A percentile compares a stretch with the other conserved stretches of the same genome.
Evolutionary conservation across 257 asterid species (phyloP).

Genomic region (Lavandula angustifolia): DNA sequence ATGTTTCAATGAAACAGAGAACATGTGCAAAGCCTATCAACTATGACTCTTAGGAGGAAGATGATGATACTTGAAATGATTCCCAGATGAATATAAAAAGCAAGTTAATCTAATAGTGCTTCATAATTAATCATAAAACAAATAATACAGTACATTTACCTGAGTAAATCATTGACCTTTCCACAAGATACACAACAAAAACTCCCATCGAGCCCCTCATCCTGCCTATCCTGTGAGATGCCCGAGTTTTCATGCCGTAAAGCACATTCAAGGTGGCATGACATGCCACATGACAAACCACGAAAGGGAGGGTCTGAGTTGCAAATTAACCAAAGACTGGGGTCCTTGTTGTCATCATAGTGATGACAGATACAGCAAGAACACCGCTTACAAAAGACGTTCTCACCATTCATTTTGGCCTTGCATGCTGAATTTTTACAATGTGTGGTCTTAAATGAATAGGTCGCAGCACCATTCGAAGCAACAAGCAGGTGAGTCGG

Average conservation of each 20-base stretch:
- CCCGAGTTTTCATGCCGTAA: conserved; percentile 61
- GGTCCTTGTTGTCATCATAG: conserved; percentile 88
- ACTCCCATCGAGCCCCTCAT: conserved; percentile 67
- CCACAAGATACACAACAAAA: conserved; percentile 77
- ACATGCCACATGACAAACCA: conserved; percentile 66
- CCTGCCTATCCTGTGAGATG: conserved; percentile 47
- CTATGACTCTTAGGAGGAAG: conserved; percentile 1
- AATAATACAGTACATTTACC: conserved; percentile 44
- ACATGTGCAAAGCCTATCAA: neutral
- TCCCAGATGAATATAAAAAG: neutral
- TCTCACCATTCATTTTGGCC: conserved; percentile 55
- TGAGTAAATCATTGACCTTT: conserved; percentile 67
- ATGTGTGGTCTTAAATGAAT: conserved; percentile 33
- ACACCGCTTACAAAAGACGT: conserved; percentile 73
- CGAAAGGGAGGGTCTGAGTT: conserved; percentile 59
- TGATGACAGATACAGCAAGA: conserved; percentile 73
- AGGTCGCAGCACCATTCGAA: conserved; percentile 25
- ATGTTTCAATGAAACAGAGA: neutral
- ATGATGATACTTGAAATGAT: neutral
- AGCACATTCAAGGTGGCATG: conserved; percentile 85
- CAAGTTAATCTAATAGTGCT: neutral
- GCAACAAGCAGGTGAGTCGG: conserved; percentile 28
- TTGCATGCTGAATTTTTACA: conserved; percentile 77
- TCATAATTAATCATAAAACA: neutral
- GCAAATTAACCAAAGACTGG: conserved; percentile 78